Evolutionary conservation across 176 grass and related monocot genomes (phyloP).

Genomic region (Carex parvula): DNA sequence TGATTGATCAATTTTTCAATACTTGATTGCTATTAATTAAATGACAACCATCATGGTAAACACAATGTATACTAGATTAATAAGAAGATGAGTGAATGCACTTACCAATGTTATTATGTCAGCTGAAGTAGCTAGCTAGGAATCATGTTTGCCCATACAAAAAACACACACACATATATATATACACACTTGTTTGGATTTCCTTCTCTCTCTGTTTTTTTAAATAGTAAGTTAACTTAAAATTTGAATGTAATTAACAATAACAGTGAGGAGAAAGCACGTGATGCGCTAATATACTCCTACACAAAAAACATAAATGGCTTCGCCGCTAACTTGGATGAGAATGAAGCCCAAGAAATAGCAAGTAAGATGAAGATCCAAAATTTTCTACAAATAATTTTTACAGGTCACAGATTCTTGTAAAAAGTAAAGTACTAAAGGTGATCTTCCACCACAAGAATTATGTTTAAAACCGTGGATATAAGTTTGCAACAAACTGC

Average conservation of each 20-base stretch:
- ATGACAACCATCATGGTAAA: not conserved
- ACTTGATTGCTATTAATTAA: not conserved
- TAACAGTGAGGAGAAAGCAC: constrained; percentile 37
- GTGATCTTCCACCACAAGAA: no score
- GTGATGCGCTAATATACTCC: constrained; percentile 60
- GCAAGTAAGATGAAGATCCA: constrained; percentile 35
- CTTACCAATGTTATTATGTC: not conserved
- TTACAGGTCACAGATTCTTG: not conserved
- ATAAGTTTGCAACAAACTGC: no score
- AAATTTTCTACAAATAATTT: not conserved
- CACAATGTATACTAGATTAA: not conserved
- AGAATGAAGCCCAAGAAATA: constrained; percentile 32
- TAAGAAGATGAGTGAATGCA: not conserved
- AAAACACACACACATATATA: not conserved
- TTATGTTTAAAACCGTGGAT: no score
- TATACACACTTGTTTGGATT: not conserved
- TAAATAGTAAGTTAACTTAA: not conserved
- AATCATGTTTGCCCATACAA: not conserved
- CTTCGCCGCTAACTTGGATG: constrained; percentile 53
- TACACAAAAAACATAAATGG: constrained; percentile 76
- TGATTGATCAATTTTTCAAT: not conserved
- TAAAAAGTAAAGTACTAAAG: not conserved
- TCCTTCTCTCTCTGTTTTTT: not conserved
- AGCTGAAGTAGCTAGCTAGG: not conserved
- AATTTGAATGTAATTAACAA: not conserved